Base-by-base conservation (phyloP, 345 rosid genomes). In the Linum tenue region DNA sequence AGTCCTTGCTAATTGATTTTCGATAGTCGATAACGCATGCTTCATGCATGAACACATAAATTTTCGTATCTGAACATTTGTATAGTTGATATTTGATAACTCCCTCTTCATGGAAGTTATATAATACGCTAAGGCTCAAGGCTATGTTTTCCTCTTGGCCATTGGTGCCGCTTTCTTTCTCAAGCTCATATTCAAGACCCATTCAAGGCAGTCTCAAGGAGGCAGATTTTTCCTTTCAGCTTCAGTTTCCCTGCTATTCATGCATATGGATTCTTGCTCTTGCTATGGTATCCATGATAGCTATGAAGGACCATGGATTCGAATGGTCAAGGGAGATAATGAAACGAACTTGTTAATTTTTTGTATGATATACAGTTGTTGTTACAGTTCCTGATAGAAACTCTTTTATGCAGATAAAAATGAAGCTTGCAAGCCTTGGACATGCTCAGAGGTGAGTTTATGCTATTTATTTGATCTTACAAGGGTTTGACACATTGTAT, bases 381-480 rank as follows among this genome's bases (percentile, higher is more conserved):
- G 50, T 5, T 43, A 43, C 10, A 43, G 6, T 43, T 43, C 50
- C 51, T 36, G 11, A 57, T 35, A 2, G 6, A 10, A 60, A 12
- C 22, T 66, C 22, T 62, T 59, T 64, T 38, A 9, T 70, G 81
- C 98, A 92, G 98, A 70, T 92, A 64, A 92, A 78, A 77, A 72
- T 85, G 98, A 92, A 92, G 82, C 67, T 90, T 69, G 67, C 75
- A 9, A 85, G 75, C 66, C 81, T 84, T 22, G 96, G 97, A 67
- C 96, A 85, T 67, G 83, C 94, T 42, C 97, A 92, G 70, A 92
- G 86, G 98, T 90, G 57, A 61, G 85, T 72, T n/a, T 59, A 3
- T 38, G 43, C 55, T 31, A 42, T 75, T 40, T 42, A 42, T 42
- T 66, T 70, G 65, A 39, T 62, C 22, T 50, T 62, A 69, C 58